These are phyloP conservation scores for Phytophthora idaei DNA, from an alignment of 352 stramenopile genomes.

Conservation along the genomic window DNA sequence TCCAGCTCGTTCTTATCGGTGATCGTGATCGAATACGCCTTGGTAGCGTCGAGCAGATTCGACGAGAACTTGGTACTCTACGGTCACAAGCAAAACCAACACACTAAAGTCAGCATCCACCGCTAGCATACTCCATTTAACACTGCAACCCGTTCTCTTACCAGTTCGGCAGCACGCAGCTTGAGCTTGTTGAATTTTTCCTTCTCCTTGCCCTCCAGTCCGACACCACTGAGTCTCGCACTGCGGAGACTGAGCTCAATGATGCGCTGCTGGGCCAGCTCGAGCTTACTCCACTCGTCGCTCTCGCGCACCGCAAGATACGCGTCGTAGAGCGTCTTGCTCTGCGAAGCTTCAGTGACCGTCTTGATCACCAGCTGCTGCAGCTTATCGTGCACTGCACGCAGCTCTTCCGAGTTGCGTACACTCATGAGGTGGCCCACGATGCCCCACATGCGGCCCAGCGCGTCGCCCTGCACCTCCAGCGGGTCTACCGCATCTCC, in stretches of 20 bases:
- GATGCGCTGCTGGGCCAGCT: constrained; percentile 79
- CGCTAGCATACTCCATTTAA: not conserved
- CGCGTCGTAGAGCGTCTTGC: constrained; percentile 91
- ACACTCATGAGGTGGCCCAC: constrained; percentile 97
- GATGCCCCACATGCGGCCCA: constrained; percentile 95
- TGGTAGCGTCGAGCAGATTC: constrained; percentile 98
- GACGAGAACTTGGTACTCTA: constrained; percentile 95
- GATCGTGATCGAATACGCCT: constrained; percentile 92
- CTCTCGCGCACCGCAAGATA: constrained; percentile 82
- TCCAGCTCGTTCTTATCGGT: constrained; percentile 88
- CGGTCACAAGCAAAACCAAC: not conserved
- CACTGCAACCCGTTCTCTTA: constrained; percentile 12
- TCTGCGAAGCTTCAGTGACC: constrained; percentile 93
- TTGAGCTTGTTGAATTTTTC: constrained; percentile 97
- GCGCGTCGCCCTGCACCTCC: constrained; percentile 91
- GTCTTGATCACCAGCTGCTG: constrained; percentile 94
- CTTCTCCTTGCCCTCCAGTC: constrained; percentile 90
- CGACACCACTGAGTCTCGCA: constrained; percentile 94
- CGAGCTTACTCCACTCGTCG: constrained; percentile 58
- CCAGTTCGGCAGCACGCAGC: constrained; percentile 91
- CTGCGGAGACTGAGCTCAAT: constrained; percentile 89
- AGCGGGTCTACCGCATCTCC: constrained; percentile 91
- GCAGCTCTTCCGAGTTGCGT: constrained; percentile 95
- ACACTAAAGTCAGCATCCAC: not conserved
- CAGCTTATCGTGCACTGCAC: constrained; percentile 93